Evolutionary conservation across 1,284 basidiomycete genomes (phyloP).

Genomic region (Hemileia vastatrix): DNA sequence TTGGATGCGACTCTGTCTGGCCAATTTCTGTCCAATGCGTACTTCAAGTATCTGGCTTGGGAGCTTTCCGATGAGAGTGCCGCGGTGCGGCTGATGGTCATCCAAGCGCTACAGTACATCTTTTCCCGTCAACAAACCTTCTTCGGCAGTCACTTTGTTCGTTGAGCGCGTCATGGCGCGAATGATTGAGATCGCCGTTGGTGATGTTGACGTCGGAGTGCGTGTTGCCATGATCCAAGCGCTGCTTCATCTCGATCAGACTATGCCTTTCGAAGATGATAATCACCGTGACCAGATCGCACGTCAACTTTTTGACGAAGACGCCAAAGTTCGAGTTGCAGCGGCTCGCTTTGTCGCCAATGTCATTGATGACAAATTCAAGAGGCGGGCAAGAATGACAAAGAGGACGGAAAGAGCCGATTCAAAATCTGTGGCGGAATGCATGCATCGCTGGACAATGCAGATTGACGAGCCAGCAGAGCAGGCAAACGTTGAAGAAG

Average conservation of each 20-base stretch:
- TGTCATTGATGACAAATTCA: conserved; percentile 65
- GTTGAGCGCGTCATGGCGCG: too few species aligned
- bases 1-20: conserved; percentile 81
- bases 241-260: conserved; percentile 69
- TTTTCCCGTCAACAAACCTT: too few species aligned
- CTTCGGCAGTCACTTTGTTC: too few species aligned
- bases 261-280: too few species aligned
- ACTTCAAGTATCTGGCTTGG: conserved; percentile 90
- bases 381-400: conserved; percentile 52
- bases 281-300: conserved; percentile 57
- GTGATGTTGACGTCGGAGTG: conserved; percentile 73
- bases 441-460: conserved; percentile 68
- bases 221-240: conserved; percentile 76
- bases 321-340: conserved; percentile 68
- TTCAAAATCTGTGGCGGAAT: conserved; percentile 25
- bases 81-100: too few species aligned
- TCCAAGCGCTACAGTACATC: too few species aligned
- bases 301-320: conserved; percentile 74
- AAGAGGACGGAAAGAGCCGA: conserved; percentile 24
- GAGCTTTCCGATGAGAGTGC: conserved; percentile 68
- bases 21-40: conserved; percentile 75
- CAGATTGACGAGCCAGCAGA: too few species aligned
- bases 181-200: too few species aligned
- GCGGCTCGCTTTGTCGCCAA: conserved; percentile 69
- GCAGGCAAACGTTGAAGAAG: too few species aligned